Evolutionary conservation across 2,329 filamentous ascomycete species (phyloP).

Genomic region (Alternaria ethzedia): DNA sequence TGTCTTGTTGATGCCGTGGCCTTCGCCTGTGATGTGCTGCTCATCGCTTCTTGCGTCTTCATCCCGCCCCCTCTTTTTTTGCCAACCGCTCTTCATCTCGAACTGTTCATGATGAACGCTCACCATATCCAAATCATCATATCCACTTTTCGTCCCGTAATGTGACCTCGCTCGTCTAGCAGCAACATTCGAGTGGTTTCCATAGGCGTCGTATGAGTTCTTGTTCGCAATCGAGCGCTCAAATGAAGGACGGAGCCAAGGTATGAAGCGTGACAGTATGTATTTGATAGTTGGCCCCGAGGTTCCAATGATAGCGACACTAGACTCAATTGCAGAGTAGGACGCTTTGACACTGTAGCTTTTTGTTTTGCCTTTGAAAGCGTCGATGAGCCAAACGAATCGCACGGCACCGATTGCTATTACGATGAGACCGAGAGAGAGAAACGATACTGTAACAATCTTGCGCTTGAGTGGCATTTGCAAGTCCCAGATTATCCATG

Average conservation of each 20-base stretch:
- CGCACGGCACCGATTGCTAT: slow-evolving; percentile 24
- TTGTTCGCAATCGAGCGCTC: slow-evolving; percentile 13
- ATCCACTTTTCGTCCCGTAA: slow-evolving; percentile 3
- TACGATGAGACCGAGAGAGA: slow-evolving; percentile 24
- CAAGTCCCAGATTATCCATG: slow-evolving; percentile 33
- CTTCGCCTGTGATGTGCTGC: slow-evolving; percentile 15
- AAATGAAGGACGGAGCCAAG: slow-evolving; percentile 16
- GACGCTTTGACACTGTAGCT: slow-evolving; percentile 22
- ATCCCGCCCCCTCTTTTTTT: slow-evolving; percentile 8
- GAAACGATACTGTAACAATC: slow-evolving; percentile 23
- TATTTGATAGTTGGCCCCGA: slow-evolving; percentile 24
- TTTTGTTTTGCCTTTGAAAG: slow-evolving; percentile 20
- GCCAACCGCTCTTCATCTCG: slow-evolving; percentile 30
- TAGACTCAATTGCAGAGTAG: slow-evolving; percentile 23
- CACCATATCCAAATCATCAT: slow-evolving; percentile 22
- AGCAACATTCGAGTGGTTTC: slow-evolving; percentile 3
- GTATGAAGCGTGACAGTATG: slow-evolving; percentile 19
- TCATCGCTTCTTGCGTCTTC: slow-evolving; percentile 27
- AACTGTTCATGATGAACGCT: slow-evolving; percentile 9
- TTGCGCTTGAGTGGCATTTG: slow-evolving; percentile 26
- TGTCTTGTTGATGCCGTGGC: slow-evolving; percentile 25
- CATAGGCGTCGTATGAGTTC: slow-evolving; percentile 11
- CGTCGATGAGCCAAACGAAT: slow-evolving; percentile 23
- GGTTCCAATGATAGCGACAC: slow-evolving; percentile 23
- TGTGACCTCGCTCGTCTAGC: slow-evolving; percentile 3